These are phyloP conservation scores for Monosporascus sp. DNA, from an alignment of 2,329 filamentous ascomycete genomes.

Conservation along the genomic window DNA sequence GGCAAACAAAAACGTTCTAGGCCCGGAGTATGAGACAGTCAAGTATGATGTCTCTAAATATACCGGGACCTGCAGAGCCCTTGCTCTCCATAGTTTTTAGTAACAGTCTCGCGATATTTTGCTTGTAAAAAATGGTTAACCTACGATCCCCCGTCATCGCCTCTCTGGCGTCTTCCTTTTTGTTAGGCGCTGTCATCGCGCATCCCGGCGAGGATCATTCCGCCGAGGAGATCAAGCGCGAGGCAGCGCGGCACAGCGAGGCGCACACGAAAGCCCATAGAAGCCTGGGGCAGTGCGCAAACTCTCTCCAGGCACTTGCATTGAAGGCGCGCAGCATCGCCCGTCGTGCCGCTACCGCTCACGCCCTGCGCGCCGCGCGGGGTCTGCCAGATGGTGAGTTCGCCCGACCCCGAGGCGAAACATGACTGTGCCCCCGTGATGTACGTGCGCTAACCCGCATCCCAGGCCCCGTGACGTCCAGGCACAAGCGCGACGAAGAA, in stretches of 20 bases:
- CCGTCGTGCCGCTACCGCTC: slow-evolving; percentile 31
- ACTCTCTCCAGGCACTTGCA: slow-evolving; percentile 29
- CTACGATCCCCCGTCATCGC: slow-evolving; percentile 16
- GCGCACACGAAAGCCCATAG: slow-evolving; percentile 31
- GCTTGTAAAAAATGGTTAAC: slow-evolving; percentile 19
- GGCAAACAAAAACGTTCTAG: too few relatives aligned
- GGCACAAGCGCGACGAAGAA: slow-evolving; percentile 23
- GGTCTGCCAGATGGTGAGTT: slow-evolving; percentile 19
- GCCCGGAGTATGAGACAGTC: too few relatives aligned
- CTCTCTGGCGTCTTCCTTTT: slow-evolving; percentile 18
- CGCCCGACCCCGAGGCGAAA: not conserved
- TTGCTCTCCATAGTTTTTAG: too few relatives aligned
- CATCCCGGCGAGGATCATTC: slow-evolving; percentile 34
- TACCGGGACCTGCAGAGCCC: too few relatives aligned
- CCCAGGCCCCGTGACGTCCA: slow-evolving; percentile 19
- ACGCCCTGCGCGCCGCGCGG: slow-evolving; percentile 32
- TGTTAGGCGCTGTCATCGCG: slow-evolving; percentile 23
- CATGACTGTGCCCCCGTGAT: not conserved
- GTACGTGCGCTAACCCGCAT: not conserved
- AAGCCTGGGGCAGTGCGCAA: slow-evolving; percentile 32
- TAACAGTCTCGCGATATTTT: too few relatives aligned
- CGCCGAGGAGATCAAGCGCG: slow-evolving; percentile 21
- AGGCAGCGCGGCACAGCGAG: slow-evolving; percentile 27
- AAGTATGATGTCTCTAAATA: too few relatives aligned
- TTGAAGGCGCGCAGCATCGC: slow-evolving; percentile 32